A percentile compares a stretch with the other conserved stretches of the same genome.
phyloP scores from a whole-genome alignment of 1,284 basidiomycete species.

The Cryptococcus sp. region DNA sequence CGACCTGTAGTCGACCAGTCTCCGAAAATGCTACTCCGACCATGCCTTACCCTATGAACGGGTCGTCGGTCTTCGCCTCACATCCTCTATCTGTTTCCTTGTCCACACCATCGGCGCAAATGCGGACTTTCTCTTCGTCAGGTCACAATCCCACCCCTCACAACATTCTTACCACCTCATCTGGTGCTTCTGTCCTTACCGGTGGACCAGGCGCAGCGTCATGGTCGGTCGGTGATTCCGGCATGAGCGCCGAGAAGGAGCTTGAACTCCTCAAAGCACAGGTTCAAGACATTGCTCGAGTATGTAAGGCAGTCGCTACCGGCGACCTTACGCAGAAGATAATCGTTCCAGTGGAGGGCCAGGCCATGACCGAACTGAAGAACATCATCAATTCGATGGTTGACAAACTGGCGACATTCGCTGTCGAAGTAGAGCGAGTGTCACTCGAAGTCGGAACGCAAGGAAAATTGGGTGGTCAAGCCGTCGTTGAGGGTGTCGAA shows the following conservation, averaged over 20 bases:
- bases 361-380: constrained; percentile 96
- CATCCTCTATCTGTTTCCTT: constrained; percentile 28
- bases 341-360: constrained; percentile 91
- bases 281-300: constrained; percentile 85
- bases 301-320: constrained; percentile 86
- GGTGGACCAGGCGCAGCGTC: constrained; percentile 27
- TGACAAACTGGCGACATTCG: constrained; percentile 57
- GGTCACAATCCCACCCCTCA: constrained; percentile 13
- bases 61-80: constrained; percentile 20
- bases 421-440: constrained; percentile 57
- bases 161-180: constrained; percentile 24
- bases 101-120: constrained; percentile 29
- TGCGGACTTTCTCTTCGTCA: constrained; percentile 7
- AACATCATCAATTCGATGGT: constrained; percentile 98
- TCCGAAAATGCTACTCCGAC: constrained; percentile 8
- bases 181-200: constrained; percentile 26
- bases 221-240: constrained; percentile 36
- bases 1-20: constrained; percentile 28
- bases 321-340: constrained; percentile 96
- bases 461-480: constrained; percentile 90
- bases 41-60: constrained; percentile 12
- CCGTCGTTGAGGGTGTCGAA: constrained; percentile 87
- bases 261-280: constrained; percentile 79
- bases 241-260: constrained; percentile 62
- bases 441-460: constrained; percentile 91